Evolutionary conservation across 1,284 basidiomycete species (phyloP), one percentile per base, ranked within the genome.

Genomic region (Schizopora paradoxa): DNA sequence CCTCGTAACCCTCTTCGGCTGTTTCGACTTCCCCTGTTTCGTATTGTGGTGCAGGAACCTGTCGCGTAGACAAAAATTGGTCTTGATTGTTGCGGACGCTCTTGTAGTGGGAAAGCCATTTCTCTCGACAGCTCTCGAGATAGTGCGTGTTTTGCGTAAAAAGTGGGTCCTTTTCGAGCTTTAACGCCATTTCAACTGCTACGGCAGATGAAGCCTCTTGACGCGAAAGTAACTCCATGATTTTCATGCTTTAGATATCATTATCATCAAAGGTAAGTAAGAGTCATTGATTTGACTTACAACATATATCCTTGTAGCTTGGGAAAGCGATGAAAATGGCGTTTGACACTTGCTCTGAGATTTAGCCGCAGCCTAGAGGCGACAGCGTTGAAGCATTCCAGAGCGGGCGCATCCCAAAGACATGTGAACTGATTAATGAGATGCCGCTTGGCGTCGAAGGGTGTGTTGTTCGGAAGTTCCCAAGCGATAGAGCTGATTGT

Each of bases 391-490:
- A 76, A 67, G 49, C 76, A 77, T 6, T 33, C 28, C 6, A 63
- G 39, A 0, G 68, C 58, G 0, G 76, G 73, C 1, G 43, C 31
- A 4, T 56, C 39, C 77, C 76, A 78, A 4, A 65, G 45, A 2
- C 47, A 41, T 11, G 68, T 65, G 44, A 67, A 71, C n/a, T 56
- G 52, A 4, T 56, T 51, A 11, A 76, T 67, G 26, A 79, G 64
- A 6, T 52, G 58, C 21, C 59, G 64, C 29, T 70, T 75, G 2
- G 73, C 74, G 28, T 72, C 69, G 37, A 71, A 77, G 0, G 76
- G 77, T 27, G 76, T 58, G 41, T 75, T 65, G 4, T 63, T 61
- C 0, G 73, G 74, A 4, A 79, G 65, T 44, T 79, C 75, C 76
- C 76, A 79, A 3, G 60, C 64, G 3, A 64, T 69, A 7, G 66